These are phyloP conservation scores for Plasmodium coatneyi DNA, from an alignment of 169 alveolate species.

Conservation along the genomic window DNA sequence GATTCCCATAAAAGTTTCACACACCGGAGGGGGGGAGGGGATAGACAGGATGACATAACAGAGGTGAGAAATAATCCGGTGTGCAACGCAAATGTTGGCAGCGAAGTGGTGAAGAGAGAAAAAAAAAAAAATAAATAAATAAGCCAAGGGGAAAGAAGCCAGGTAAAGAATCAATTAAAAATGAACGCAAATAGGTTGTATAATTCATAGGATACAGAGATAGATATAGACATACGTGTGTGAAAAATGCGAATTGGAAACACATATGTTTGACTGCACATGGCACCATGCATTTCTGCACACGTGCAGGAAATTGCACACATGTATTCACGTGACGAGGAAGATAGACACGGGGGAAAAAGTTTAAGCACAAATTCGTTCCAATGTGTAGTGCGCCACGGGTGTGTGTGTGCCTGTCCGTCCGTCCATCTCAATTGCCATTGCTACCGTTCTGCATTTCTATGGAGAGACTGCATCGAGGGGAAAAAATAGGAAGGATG, in stretches of 20 bases:
- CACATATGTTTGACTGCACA: neutral
- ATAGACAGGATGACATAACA: neutral
- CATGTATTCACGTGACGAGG: neutral
- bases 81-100: neutral
- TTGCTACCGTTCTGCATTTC: constrained; percentile 14
- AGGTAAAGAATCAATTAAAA: neutral
- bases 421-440: neutral
- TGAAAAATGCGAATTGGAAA: neutral
- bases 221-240: neutral
- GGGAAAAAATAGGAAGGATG: neutral
- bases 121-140: too few relatives aligned
- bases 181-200: neutral
- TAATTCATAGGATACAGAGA: neutral
- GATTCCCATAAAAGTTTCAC: neutral
- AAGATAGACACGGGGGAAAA: neutral
- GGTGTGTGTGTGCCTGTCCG: neutral
- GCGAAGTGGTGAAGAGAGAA: neutral
- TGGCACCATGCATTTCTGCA: neutral
- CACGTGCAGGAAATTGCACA: neutral
- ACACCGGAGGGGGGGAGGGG: neutral
- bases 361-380: neutral
- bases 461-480: constrained; percentile 1
- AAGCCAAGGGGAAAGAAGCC: neutral
- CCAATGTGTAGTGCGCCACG: neutral
- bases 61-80: neutral